Evolutionary conservation across 2,329 filamentous ascomycete species (phyloP).

Genomic region (Penicillium vulpinum): DNA sequence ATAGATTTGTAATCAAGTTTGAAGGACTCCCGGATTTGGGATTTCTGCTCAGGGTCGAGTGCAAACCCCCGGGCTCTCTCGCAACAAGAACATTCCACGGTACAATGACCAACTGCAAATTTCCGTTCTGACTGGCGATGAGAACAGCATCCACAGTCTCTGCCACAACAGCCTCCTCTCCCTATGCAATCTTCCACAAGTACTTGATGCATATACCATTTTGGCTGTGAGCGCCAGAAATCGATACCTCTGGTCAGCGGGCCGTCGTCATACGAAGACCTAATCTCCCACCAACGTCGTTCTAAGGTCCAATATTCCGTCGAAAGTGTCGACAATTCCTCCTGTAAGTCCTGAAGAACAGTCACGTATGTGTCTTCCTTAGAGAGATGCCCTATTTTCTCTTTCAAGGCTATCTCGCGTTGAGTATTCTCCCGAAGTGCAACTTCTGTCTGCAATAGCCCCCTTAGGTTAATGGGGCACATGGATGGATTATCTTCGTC

Average conservation of each 20-base stretch:
- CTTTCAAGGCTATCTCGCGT: background rate
- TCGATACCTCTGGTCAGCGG: slow-evolving; percentile 5
- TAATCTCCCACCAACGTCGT: background rate
- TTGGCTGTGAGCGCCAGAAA: slow-evolving; percentile 7
- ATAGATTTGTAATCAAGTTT: background rate
- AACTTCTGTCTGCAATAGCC: slow-evolving; percentile 1
- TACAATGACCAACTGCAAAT: background rate
- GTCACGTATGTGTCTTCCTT: background rate
- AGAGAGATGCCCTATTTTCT: background rate
- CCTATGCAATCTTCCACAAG: slow-evolving; percentile 3
- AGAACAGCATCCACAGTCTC: slow-evolving; percentile 3
- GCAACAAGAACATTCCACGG: background rate
- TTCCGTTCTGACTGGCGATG: background rate
- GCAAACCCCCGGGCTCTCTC: background rate
- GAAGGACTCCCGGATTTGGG: background rate
- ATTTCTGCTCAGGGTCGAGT: background rate
- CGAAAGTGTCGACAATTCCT: background rate
- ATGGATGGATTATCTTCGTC: background rate
- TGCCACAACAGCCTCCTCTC: slow-evolving; percentile 3
- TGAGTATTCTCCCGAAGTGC: background rate
- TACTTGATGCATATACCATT: slow-evolving; percentile 8
- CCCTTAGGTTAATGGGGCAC: background rate
- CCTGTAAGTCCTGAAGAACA: background rate
- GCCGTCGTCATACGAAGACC: background rate
- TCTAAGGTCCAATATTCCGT: background rate